Evolutionary conservation across 768 basidiomycete genomes (phyloP).

Genomic region (Hericium alpestre): DNA sequence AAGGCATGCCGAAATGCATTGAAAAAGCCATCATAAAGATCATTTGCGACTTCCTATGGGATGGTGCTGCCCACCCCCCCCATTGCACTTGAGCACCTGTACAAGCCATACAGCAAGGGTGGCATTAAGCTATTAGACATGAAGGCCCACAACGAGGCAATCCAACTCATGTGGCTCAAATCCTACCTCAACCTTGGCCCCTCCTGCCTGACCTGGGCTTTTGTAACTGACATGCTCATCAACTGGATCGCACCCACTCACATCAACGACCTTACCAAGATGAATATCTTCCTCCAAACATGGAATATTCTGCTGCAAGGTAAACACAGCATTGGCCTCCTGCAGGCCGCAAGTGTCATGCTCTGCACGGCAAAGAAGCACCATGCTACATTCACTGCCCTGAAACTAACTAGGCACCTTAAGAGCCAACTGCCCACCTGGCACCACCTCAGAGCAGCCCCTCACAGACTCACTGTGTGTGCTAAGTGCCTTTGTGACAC

Average conservation of each 20-base stretch:
- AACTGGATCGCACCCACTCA: neutral
- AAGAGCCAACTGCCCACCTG: constrained; percentile 6
- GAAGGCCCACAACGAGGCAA: constrained; percentile 2
- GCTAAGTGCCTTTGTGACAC: too few species aligned
- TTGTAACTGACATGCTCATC: neutral
- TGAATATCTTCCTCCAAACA: constrained; percentile 4
- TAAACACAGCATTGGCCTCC: neutral
- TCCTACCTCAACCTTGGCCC: neutral
- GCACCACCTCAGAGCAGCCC: constrained; percentile 7
- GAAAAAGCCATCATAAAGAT: neutral
- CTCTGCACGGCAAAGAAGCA: neutral
- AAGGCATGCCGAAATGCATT: constrained; percentile 17
- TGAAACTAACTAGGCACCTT: neutral
- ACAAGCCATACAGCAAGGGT: neutral
- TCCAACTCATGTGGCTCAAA: constrained; percentile 8
- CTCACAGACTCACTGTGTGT: too few species aligned
- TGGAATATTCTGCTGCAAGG: neutral
- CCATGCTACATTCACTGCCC: neutral
- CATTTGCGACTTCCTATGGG: constrained; percentile 13
- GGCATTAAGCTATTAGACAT: constrained; percentile 8
- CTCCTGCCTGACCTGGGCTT: constrained; percentile 7
- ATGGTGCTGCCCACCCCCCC: neutral
- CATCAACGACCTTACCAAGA: neutral
- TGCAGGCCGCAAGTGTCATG: neutral
- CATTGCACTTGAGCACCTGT: neutral